Evolutionary conservation across 2,329 filamentous ascomycete species (phyloP).

Genomic region (Fusarium incarnatum): DNA sequence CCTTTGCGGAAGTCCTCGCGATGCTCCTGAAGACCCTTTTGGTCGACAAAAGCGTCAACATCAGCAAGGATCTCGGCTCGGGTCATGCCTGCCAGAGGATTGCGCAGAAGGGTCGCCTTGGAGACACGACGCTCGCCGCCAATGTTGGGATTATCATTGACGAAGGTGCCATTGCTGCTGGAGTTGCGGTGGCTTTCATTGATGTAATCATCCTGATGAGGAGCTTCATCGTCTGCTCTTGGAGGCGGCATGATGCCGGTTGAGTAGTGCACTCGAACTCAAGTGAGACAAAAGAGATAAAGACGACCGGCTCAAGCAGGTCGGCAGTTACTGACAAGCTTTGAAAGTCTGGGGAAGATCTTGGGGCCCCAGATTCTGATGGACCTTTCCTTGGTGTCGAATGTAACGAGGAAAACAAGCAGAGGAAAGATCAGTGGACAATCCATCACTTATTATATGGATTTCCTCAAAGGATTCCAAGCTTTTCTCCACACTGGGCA

Average conservation of each 20-base stretch:
- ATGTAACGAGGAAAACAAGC: not conserved
- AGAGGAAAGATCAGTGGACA: not conserved
- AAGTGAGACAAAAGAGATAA: not conserved
- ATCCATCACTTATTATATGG: constrained; percentile 29
- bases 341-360: constrained; percentile 12
- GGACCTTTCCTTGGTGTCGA: not conserved
- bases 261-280: fast-evolving
- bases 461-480: not conserved
- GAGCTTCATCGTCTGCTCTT: constrained; percentile 42
- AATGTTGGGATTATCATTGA: constrained; percentile 30
- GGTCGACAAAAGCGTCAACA: constrained; percentile 53
- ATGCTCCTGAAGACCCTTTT: constrained; percentile 50
- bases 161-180: constrained; percentile 37
- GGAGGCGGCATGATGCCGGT: constrained; percentile 43
- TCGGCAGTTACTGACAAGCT: not conserved
- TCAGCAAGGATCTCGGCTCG: constrained; percentile 49
- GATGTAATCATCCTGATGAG: constrained; percentile 18
- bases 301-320: not conserved
- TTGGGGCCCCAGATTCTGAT: constrained; percentile 24
- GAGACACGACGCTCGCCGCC: constrained; percentile 29
- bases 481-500: not conserved
- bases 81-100: constrained; percentile 49
- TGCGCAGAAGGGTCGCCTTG: constrained; percentile 47
- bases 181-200: constrained; percentile 25
- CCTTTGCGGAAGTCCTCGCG: constrained; percentile 63